Base-by-base conservation (phyloP, 1,284 basidiomycete species). In the Leccinum fallax region DNA sequence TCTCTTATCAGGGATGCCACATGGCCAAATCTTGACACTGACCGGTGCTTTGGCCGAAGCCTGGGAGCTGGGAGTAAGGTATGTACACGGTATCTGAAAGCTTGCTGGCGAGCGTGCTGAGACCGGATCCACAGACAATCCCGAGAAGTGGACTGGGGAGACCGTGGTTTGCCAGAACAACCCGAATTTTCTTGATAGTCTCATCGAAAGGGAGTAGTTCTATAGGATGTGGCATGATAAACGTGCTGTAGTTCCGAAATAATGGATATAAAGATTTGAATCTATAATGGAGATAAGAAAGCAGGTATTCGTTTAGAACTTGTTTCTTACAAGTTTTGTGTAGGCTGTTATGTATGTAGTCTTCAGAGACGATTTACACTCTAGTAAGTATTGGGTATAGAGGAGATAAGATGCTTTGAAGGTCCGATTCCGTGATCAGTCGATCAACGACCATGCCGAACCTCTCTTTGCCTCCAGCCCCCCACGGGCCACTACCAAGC, bases 1-100 rank as follows among this genome's bases (percentile, higher is more conserved):
- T 52, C 26, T 65, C 48, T 53, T 34, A 4, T 57, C 13, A 52
- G 34, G 34, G 28, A 58, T 13, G 28, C 21, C 4, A 3, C 40
- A 10, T 1, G 5, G 61, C 10, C 5, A 36, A 6, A 56, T 32
- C 13, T 5, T 3, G 28, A 11, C 26, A 72, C 81, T 59, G 67
- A 90, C 90, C 90, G 58, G 90, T 92, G 69, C 89, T 92, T 65
- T 79, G 80, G n/a, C 81, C 83, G 67, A 92, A 92, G 3, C 89
- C 90, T 38, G 87, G 82, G 21, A 92, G 77, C 30, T 77, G 71
- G 7, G 81, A 77, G 69, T 92, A 92, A 0, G 84, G 83, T 54
- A 92, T 79, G 54, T 81, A 76, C 0, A 85, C 79, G 2, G 79
- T 76, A 55, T 88, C 82, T 28, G 81, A 80, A 60, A 92, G 74